Evolutionary conservation across 2,329 filamentous ascomycete species (phyloP).

Genomic region (Elsinoe batatas): DNA sequence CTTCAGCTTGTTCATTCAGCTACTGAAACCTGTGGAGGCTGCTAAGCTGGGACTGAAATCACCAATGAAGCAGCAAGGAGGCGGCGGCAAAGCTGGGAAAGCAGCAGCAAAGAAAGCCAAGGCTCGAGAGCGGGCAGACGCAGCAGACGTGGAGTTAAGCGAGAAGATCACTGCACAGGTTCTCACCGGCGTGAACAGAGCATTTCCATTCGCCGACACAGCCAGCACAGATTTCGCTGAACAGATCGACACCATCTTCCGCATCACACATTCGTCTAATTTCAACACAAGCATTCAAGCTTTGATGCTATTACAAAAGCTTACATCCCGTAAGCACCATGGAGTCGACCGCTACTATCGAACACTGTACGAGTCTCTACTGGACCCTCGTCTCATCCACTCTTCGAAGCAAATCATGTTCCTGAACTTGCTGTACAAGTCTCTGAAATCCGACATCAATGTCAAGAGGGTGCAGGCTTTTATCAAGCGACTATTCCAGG

Average conservation of each 20-base stretch:
- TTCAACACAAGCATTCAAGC: slow-evolving; percentile 98
- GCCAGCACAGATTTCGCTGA: slow-evolving; percentile 72
- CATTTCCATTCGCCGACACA: slow-evolving; percentile 80
- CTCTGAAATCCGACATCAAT: slow-evolving; percentile 83
- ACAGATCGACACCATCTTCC: slow-evolving; percentile 89
- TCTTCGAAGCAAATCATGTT: slow-evolving; percentile 96
- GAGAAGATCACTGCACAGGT: slow-evolving; percentile 91
- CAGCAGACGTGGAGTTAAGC: slow-evolving; percentile 54
- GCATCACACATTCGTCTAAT: slow-evolving; percentile 92
- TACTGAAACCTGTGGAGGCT: slow-evolving; percentile 56
- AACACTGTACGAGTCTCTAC: slow-evolving; percentile 85
- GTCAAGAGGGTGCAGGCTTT: slow-evolving; percentile 90
- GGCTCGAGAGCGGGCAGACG: slow-evolving; percentile 33
- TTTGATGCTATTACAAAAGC: slow-evolving; percentile 86
- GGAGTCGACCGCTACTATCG: slow-evolving; percentile 87
- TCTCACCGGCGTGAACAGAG: slow-evolving; percentile 87
- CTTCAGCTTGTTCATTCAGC: slow-evolving; percentile 74
- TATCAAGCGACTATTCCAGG: slow-evolving; percentile 82
- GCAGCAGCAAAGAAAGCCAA: slow-evolving; percentile 29
- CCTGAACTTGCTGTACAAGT: slow-evolving; percentile 79
- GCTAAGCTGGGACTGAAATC: slow-evolving; percentile 27
- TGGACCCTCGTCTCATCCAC: slow-evolving; percentile 77
- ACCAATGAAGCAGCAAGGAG: slow-evolving; percentile 37
- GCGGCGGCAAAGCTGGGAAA: slow-evolving; percentile 41
- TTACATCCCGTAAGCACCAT: slow-evolving; percentile 69